These are phyloP conservation scores for Colletotrichum musae DNA, from an alignment of 2,329 filamentous ascomycete species.

Conservation along the genomic window DNA sequence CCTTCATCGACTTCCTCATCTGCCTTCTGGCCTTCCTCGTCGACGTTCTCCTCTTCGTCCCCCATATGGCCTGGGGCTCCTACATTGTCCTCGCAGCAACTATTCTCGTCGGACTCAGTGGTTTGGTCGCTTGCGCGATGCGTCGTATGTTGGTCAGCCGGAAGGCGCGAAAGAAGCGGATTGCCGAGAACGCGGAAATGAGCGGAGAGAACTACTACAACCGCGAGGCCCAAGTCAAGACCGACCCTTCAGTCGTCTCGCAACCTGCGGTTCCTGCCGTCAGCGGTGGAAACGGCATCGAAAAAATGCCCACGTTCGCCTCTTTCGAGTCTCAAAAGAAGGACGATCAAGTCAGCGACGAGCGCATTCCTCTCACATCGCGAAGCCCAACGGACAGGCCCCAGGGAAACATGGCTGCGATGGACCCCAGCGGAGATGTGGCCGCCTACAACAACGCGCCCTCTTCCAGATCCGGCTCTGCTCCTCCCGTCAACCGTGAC, in stretches of 20 bases:
- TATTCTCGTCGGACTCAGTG: constrained; percentile 84
- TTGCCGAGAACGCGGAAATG: constrained; percentile 97
- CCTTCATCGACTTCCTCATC: constrained; percentile 86
- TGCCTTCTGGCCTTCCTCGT: constrained; percentile 91
- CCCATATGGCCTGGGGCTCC: constrained; percentile 93
- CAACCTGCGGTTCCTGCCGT: constrained; percentile 73
- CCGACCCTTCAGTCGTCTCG: constrained; percentile 57
- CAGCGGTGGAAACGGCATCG: constrained; percentile 68
- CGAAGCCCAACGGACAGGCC: constrained; percentile 73
- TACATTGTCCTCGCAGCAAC: constrained; percentile 94
- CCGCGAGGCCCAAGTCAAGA: constrained; percentile 71
- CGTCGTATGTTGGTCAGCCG: constrained; percentile 90
- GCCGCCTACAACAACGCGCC: constrained; percentile 47
- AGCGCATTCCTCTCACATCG: constrained; percentile 79
- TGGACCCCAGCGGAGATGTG: constrained; percentile 53
- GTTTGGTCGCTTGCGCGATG: constrained; percentile 94
- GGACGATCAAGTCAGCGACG: constrained; percentile 75
- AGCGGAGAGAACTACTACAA: constrained; percentile 94
- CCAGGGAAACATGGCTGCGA: constrained; percentile 60
- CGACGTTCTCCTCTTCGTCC: constrained; percentile 94
- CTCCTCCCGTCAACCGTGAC: constrained; percentile 60
- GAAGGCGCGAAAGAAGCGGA: constrained; percentile 92
- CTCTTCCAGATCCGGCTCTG: constrained; percentile 57
- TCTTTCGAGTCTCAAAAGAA: constrained; percentile 78
- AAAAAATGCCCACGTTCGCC: constrained; percentile 70